Conservation (phyloP, 192 early-diverging fungal genomes). For the Rhizophagus sp. region DNA sequence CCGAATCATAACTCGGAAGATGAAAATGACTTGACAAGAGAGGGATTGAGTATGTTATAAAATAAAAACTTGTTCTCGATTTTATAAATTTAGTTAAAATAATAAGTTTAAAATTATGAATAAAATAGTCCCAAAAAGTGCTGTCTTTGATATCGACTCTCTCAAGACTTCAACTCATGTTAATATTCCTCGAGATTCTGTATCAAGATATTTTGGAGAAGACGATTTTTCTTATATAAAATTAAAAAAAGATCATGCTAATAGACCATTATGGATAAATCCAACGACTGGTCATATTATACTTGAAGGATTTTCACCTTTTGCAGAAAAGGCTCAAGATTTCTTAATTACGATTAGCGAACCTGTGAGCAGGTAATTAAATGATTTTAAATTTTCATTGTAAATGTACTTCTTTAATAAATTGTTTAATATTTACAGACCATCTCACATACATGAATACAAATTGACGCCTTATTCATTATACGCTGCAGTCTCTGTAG, state of each 20-base stretch:
- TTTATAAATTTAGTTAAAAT: background rate
- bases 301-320: constrained; percentile 95
- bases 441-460: constrained; percentile 88
- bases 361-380: constrained; percentile 77
- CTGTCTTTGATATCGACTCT: constrained; percentile 36
- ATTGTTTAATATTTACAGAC: constrained; percentile 40
- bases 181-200: constrained; percentile 42
- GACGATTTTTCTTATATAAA: constrained; percentile 75
- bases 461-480: constrained; percentile 92
- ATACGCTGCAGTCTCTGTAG: constrained; percentile 98
- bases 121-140: constrained; percentile 41
- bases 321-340: constrained; percentile 94
- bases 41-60: background rate
- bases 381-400: constrained; percentile 26
- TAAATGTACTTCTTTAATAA: background rate
- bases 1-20: constrained; percentile 16
- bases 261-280: constrained; percentile 90
- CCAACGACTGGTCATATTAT: constrained; percentile 81
- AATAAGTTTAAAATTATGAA: background rate
- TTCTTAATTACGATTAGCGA: constrained; percentile 95
- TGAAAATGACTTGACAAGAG: constrained; percentile 6
- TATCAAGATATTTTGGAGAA: constrained; percentile 65
- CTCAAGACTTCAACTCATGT: background rate
- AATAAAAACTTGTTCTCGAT: background rate
- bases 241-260: constrained; percentile 86